phyloP scores from a whole-genome alignment of 257 asterid species.

The Fraxinus excelsior region DNA sequence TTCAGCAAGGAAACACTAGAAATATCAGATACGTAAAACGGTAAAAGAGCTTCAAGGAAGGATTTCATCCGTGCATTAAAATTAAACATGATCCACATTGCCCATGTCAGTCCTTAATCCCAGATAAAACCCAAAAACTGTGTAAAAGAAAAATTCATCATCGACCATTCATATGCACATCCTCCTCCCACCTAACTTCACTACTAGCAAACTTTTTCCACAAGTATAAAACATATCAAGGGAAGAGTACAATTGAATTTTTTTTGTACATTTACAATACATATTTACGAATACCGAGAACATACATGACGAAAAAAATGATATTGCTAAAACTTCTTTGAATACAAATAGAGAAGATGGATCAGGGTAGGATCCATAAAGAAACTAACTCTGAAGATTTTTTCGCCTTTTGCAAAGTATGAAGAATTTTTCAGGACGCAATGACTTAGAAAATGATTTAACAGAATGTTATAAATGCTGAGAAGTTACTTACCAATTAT shows the following conservation, averaged over 20 bases:
- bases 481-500: slow-evolving; percentile 42
- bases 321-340: neutral
- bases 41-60: neutral
- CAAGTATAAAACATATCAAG: no score
- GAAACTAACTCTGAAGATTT: neutral
- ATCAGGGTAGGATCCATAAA: neutral
- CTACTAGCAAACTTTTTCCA: neutral
- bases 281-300: neutral
- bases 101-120: neutral
- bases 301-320: neutral
- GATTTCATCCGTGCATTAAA: neutral
- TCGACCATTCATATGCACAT: neutral
- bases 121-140: neutral
- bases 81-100: neutral
- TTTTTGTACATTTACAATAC: neutral
- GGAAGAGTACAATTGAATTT: no score
- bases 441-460: neutral
- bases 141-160: neutral
- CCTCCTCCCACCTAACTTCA: neutral
- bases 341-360: neutral
- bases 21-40: neutral
- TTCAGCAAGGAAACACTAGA: neutral
- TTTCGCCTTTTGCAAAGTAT: neutral
- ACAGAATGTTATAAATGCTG: neutral
- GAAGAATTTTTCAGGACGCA: neutral